phyloP scores from a whole-genome alignment of 306 rosid species.

The Ammopiptanthus mongolicus region DNA sequence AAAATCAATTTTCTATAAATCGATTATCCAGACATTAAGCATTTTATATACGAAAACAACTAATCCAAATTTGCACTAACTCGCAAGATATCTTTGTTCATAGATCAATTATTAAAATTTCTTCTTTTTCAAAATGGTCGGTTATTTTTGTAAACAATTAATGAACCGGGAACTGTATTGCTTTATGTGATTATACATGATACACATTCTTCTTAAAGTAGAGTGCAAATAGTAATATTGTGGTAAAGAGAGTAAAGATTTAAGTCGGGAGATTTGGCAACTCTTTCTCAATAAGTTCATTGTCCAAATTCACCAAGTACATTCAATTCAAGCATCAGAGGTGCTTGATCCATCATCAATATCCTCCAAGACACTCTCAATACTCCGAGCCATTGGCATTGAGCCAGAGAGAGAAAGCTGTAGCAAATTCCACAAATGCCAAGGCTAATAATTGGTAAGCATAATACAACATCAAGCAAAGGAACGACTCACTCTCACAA shows the following conservation, averaged over 20 bases:
- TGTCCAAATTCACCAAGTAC: slow-evolving; percentile 20
- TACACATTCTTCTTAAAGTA: neutral
- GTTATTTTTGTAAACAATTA: neutral
- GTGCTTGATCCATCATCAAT: neutral
- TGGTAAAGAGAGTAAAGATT: neutral
- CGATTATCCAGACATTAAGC: neutral
- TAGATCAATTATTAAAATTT: neutral
- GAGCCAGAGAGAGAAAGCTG: slow-evolving; percentile 3
- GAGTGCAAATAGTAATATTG: neutral
- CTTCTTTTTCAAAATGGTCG: neutral
- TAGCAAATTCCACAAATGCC: slow-evolving; percentile 33
- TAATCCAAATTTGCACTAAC: neutral
- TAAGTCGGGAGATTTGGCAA: neutral
- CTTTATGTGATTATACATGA: too few species aligned
- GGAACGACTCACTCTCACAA: slow-evolving; percentile 52
- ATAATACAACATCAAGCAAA: slow-evolving; percentile 35
- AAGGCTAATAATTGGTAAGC: slow-evolving; percentile 40
- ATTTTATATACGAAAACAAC: neutral
- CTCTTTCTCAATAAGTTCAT: neutral
- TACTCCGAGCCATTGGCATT: neutral
- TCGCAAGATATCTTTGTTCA: neutral
- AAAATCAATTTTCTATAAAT: neutral
- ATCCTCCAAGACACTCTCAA: neutral
- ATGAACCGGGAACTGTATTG: too few species aligned
- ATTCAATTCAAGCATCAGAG: slow-evolving; percentile 17